A percentile compares a stretch with the other conserved stretches of the same genome.
Evolutionary conservation across 139 green algal genomes (phyloP).

Genomic region (Chlorella sp.): DNA sequence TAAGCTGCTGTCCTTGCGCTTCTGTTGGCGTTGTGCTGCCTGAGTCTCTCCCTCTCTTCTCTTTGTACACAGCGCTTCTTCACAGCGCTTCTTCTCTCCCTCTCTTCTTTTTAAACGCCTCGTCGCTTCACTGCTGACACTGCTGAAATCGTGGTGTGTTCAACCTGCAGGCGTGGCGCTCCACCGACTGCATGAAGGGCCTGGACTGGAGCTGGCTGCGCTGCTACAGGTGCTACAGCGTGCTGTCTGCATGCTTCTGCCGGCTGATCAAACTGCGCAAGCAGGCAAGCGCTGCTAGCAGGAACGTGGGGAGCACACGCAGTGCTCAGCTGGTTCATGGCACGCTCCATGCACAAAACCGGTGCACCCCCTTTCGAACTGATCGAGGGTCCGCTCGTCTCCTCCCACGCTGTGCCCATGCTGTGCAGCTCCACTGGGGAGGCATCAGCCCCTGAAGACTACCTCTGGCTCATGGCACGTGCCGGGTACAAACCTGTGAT

Average conservation of each 20-base stretch:
- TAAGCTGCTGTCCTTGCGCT: too few relatives aligned
- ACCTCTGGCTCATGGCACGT: slow-evolving; percentile 69
- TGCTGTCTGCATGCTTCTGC: not conserved
- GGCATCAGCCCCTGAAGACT: slow-evolving; percentile 72
- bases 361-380: not conserved
- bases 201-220: slow-evolving; percentile 60
- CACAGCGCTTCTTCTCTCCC: too few relatives aligned
- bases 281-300: too few relatives aligned
- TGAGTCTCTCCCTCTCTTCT: too few relatives aligned
- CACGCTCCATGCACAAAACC: not conserved
- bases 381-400: not conserved
- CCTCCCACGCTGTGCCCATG: not conserved
- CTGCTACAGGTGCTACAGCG: slow-evolving; percentile 55
- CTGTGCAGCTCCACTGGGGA: slow-evolving; percentile 67
- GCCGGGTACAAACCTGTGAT: slow-evolving; percentile 85
- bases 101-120: too few relatives aligned
- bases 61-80: too few relatives aligned
- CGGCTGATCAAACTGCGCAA: not conserved
- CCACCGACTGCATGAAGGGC: slow-evolving; percentile 62
- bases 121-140: too few relatives aligned
- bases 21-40: too few relatives aligned
- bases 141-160: too few relatives aligned
- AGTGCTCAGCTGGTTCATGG: not conserved
- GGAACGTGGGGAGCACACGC: too few relatives aligned
- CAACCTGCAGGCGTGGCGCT: slow-evolving; percentile 69